phyloP scores from a whole-genome alignment of 2,329 filamentous ascomycete species.

The Colletotrichum liriopes region DNA sequence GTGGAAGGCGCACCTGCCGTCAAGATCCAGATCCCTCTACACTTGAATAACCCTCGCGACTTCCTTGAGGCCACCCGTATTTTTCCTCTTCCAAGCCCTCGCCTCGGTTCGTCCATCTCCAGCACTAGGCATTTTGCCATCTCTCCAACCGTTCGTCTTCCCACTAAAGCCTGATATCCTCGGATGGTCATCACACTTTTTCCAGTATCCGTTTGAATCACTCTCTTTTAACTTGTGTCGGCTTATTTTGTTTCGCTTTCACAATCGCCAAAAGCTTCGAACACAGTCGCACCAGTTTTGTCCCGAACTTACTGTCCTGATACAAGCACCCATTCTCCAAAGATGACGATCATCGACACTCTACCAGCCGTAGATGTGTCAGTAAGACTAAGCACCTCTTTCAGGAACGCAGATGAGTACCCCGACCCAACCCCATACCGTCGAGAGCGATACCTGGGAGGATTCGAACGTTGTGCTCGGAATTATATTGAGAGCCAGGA shows the following conservation, averaged over 20 bases:
- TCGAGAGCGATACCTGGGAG: constrained; percentile 22
- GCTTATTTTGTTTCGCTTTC: neutral
- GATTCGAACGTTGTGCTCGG: constrained; percentile 20
- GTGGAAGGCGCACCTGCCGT: neutral
- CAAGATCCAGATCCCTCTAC: neutral
- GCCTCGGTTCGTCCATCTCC: neutral
- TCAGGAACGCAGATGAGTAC: constrained; percentile 24
- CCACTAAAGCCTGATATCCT: neutral
- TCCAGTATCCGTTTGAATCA: neutral
- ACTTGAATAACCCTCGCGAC: fast-evolving
- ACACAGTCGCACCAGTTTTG: neutral
- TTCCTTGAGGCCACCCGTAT: neutral
- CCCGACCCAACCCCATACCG: constrained; percentile 9
- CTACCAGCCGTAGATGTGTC: constrained; percentile 26
- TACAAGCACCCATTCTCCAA: too few species aligned
- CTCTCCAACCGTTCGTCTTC: neutral
- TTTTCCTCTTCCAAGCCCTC: neutral
- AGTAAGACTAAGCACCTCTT: constrained; percentile 17
- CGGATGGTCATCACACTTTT: neutral
- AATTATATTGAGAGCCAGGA: constrained; percentile 52
- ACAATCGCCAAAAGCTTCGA: too few species aligned
- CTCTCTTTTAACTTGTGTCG: neutral
- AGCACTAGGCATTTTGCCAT: neutral
- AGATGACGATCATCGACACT: constrained; percentile 34
- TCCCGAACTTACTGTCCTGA: neutral